phyloP scores from a whole-genome alignment of 495 filamentous ascomycete species.

The Neurospora tetraspora region DNA sequence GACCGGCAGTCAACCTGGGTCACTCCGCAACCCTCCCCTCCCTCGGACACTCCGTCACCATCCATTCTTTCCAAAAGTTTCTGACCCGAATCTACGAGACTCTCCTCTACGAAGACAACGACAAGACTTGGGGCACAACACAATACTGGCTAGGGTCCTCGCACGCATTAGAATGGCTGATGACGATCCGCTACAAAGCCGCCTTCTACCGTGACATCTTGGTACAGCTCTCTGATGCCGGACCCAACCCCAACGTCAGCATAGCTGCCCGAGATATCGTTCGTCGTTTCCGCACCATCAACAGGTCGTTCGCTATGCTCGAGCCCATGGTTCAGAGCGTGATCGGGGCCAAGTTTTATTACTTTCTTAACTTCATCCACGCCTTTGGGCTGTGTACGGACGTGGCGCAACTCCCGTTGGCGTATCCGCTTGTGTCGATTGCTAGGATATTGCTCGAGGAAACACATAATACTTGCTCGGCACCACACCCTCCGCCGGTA shows the following conservation, averaged over 20 bases:
- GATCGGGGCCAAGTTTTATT: constrained; percentile 10
- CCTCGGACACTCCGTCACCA: background rate
- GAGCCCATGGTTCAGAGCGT: constrained; percentile 8
- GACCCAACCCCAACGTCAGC: background rate
- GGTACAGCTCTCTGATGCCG: background rate
- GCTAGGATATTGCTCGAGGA: constrained; percentile 1
- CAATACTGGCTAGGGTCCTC: constrained; percentile 14
- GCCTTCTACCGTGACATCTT: constrained; percentile 4
- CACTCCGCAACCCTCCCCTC: background rate
- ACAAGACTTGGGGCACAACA: constrained; percentile 15
- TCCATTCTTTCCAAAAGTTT: constrained; percentile 5
- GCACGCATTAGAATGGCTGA: constrained; percentile 12
- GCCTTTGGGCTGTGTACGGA: background rate
- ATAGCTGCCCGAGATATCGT: background rate
- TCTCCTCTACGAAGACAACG: constrained; percentile 14
- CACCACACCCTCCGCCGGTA: background rate
- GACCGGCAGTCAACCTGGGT: background rate
- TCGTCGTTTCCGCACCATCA: constrained; percentile 3
- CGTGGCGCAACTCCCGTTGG: background rate
- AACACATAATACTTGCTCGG: background rate
- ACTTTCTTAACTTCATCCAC: constrained; percentile 11
- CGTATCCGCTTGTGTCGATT: constrained; percentile 5
- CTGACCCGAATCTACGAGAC: constrained; percentile 7
- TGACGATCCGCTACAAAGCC: constrained; percentile 13
- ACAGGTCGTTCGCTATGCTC: constrained; percentile 12